These are phyloP conservation scores for Buxus sempervirens DNA, from an alignment of 164 flowering plant species.

Conservation along the genomic window DNA sequence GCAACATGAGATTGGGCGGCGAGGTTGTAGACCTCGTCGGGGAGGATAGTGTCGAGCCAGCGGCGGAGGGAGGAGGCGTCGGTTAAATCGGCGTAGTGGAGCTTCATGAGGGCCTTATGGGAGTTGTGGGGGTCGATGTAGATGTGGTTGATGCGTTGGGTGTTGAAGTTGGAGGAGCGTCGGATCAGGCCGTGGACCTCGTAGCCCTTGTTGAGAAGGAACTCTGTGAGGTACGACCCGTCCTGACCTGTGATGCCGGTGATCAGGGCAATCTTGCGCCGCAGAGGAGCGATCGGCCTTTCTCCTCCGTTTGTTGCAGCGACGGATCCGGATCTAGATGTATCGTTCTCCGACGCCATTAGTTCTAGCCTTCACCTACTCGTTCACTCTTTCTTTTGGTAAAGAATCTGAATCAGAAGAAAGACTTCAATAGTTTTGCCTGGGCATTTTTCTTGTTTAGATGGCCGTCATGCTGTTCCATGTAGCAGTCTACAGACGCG, in stretches of 20 bases:
- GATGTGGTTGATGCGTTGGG: slow-evolving; percentile 79
- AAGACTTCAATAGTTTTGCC: too few species aligned
- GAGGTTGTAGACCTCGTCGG: slow-evolving; percentile 75
- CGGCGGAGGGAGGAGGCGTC: slow-evolving; percentile 85
- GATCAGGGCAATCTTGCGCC: slow-evolving; percentile 46
- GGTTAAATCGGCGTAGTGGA: slow-evolving; percentile 72
- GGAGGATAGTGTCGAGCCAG: slow-evolving; percentile 58
- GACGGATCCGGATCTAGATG: slow-evolving; percentile 20
- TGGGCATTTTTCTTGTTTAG: too few species aligned
- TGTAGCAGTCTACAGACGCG: too few species aligned
- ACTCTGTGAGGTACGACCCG: slow-evolving; percentile 76
- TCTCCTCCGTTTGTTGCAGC: slow-evolving; percentile 17
- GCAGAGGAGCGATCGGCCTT: background rate
- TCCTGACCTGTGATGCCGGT: slow-evolving; percentile 82
- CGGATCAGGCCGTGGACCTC: slow-evolving; percentile 76
- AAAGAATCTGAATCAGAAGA: too few species aligned
- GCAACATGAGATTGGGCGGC: slow-evolving; percentile 83
- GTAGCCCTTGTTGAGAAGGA: slow-evolving; percentile 61
- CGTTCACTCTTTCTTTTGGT: too few species aligned
- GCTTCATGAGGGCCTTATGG: slow-evolving; percentile 64
- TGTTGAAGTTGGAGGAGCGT: slow-evolving; percentile 74
- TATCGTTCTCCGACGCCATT: slow-evolving; percentile 31
- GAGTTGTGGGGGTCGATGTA: slow-evolving; percentile 79
- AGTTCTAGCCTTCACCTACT: background rate
- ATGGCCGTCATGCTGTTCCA: too few species aligned